Evolutionary conservation across 306 rosid species (phyloP), one percentile per base, ranked within the genome.

Genomic region (Prunus mira): DNA sequence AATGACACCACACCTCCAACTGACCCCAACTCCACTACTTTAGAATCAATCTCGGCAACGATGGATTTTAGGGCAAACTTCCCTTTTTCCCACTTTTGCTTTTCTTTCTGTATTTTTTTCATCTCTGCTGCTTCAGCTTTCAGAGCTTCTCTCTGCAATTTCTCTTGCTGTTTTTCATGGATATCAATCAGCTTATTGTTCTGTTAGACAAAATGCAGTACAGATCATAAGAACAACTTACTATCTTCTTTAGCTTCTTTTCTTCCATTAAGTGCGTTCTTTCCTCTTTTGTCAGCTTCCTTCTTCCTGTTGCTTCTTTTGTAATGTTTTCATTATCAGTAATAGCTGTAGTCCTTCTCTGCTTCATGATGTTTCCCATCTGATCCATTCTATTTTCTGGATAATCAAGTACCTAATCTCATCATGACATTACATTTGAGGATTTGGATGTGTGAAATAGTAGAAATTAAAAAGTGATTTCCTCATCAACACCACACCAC

Each of bases 41-140:
- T 94, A 3, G 86, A 51, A 85, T 94, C 97, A 76, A 94, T 86
- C 78, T 90, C 93, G 63, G 96, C 96, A 69, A 92, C 96, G 3
- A 94, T 86, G 46, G 96, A 89, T 81, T 94, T 90, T 27, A 84
- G 28, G 13, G 98, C 97, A 74, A 86, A 77, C 85, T 94, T 94
- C 77, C 97, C 97, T 30, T 89, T 94, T 74, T 89, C 97, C 97
- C 95, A 94, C 84, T 83, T 92, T 75, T 86, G 88, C 91, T 69
- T 90, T 86, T 94, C 98, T 83, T 89, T 94, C 84, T 92, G 89
- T 34, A 85, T 25, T 80, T 86, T 94, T 80, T 85, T 94, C 87
- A 89, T 65, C 65, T 90, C 92, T 62, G 93, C 95, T 34, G 88
- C 96, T 85, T 94, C 97, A 75, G 91, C 95, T 89, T 94, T 94